Percentiles rank a stretch among this genome's conserved stretches.
phyloP scores from a whole-genome alignment of 345 rosid species.

The Gossypium raimondii region DNA sequence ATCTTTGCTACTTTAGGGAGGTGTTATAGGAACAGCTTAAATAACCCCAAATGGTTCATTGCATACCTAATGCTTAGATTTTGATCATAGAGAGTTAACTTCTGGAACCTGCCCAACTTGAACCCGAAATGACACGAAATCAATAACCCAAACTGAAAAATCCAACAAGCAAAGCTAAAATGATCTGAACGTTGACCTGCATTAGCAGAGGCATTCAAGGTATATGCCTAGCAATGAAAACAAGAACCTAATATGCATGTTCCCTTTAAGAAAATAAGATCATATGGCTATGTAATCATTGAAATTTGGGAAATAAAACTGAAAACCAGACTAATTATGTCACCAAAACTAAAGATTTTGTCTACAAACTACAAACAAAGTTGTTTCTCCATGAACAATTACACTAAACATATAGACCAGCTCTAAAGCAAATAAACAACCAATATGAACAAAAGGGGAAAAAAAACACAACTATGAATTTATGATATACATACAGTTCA shows the following conservation, averaged over 20 bases:
- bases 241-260: not conserved
- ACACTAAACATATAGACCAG: constrained; percentile 17
- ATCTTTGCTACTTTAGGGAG: not conserved
- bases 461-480: constrained; percentile 25
- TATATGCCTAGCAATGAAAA: not conserved
- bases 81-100: not conserved
- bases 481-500: constrained; percentile 36
- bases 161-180: not conserved
- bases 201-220: not conserved
- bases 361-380: constrained; percentile 22
- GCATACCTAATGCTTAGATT: not conserved
- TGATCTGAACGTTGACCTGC: not conserved
- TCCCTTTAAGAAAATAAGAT: not conserved
- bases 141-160: not conserved
- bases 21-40: not conserved
- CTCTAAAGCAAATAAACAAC: constrained; percentile 26
- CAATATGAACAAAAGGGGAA: constrained; percentile 35
- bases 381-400: constrained; percentile 10
- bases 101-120: too few relatives aligned
- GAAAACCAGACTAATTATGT: constrained; percentile 25
- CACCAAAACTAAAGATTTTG: constrained; percentile 28
- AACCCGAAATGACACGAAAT: not conserved
- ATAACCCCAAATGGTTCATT: not conserved
- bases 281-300: constrained; percentile 18
- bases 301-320: constrained; percentile 18